These are phyloP conservation scores for Penicillium turbatum DNA, from an alignment of 495 filamentous ascomycete genomes.

Conservation along the genomic window DNA sequence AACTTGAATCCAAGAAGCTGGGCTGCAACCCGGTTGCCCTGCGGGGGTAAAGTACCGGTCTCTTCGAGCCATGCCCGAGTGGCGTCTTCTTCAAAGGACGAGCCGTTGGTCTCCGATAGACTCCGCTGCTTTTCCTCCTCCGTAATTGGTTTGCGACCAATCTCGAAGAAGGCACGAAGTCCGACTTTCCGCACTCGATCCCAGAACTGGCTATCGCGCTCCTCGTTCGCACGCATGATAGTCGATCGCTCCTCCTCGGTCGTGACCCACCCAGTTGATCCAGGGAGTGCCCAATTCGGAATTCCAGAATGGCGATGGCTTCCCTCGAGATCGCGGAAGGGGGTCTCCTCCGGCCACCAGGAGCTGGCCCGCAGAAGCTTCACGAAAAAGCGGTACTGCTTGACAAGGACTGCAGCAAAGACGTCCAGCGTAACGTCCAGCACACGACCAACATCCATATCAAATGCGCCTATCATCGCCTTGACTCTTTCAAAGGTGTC, in stretches of 20 bases:
- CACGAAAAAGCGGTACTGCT: constrained; percentile 86
- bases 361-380: constrained; percentile 86
- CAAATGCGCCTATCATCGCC: constrained; percentile 86
- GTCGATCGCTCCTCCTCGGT: constrained; percentile 62
- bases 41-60: constrained; percentile 75
- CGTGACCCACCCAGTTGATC: constrained; percentile 50
- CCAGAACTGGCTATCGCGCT: constrained; percentile 79
- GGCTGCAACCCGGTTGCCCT: constrained; percentile 85
- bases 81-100: constrained; percentile 46
- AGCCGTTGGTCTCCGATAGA: constrained; percentile 38
- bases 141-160: constrained; percentile 57
- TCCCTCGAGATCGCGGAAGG: constrained; percentile 27
- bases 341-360: constrained; percentile 82
- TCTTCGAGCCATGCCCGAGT: constrained; percentile 66
- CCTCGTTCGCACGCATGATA: constrained; percentile 45
- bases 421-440: constrained; percentile 90
- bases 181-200: constrained; percentile 67
- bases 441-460: constrained; percentile 89
- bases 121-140: constrained; percentile 44
- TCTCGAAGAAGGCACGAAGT: constrained; percentile 81
- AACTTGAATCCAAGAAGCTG: constrained; percentile 97
- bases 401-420: constrained; percentile 77
- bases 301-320: constrained; percentile 49
- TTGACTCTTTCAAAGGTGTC: constrained; percentile 78
- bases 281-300: constrained; percentile 77